A percentile compares a stretch with the other conserved stretches of the same genome.
phyloP scores from a whole-genome alignment of 2,329 filamentous ascomycete genomes.

The Colletotrichum eremochloae region DNA sequence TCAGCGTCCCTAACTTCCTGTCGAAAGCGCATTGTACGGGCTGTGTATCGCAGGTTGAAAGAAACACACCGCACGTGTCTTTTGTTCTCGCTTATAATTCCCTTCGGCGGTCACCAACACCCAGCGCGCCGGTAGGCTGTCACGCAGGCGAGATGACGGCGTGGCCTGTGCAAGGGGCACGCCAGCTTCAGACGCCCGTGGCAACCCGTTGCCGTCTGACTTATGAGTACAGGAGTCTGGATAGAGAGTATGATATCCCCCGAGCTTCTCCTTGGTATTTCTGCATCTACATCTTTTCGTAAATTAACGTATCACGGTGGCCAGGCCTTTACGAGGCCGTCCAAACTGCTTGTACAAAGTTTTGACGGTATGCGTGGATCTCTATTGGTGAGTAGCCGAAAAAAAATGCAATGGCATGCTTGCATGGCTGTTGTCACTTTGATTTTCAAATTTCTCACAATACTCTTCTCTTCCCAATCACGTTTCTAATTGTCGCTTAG shows the following conservation, averaged over 20 bases:
- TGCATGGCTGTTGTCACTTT: not conserved
- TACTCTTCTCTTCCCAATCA: not conserved
- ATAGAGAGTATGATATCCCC: slow-evolving; percentile 11
- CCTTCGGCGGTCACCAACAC: not conserved
- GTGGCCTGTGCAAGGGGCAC: slow-evolving; percentile 3
- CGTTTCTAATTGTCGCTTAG: not conserved
- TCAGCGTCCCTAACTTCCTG: not conserved
- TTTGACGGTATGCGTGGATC: not conserved
- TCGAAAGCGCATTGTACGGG: not conserved
- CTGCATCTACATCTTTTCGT: slow-evolving; percentile 24
- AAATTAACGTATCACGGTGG: slow-evolving; percentile 32
- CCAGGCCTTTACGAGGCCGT: not conserved
- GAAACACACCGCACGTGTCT: slow-evolving; percentile 4
- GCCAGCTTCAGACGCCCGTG: not conserved
- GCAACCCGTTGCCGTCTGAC: not conserved
- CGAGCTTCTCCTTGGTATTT: not conserved
- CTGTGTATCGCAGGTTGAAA: slow-evolving; percentile 13
- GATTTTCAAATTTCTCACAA: not conserved
- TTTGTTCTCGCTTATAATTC: slow-evolving; percentile 20
- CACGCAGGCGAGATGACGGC: not conserved
- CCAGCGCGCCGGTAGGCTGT: not conserved
- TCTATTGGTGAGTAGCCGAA: not conserved
- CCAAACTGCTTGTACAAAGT: slow-evolving; percentile 4
- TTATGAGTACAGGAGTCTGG: not conserved
- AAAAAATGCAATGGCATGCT: not conserved